Evolutionary conservation across 257 asterid genomes (phyloP).

Genomic region (Gentiana macrophylla): DNA sequence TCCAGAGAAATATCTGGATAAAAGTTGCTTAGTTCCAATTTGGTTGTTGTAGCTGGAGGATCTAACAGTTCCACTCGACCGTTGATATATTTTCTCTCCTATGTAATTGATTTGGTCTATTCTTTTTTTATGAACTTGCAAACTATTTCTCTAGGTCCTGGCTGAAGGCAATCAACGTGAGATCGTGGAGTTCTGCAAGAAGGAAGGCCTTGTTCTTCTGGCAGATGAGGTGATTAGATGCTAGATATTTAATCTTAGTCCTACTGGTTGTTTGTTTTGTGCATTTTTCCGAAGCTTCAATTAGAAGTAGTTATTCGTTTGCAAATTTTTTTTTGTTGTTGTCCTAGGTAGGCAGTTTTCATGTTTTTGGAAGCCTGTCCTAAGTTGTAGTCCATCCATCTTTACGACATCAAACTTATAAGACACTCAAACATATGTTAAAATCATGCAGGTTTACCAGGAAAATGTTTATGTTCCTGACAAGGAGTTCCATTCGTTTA

Average conservation of each 20-base stretch:
- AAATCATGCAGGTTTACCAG: slow-evolving; percentile 72
- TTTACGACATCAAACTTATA: too few relatives aligned
- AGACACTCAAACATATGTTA: neutral
- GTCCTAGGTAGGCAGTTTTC: neutral
- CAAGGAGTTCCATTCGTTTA: slow-evolving; percentile 87
- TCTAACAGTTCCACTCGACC: too few relatives aligned
- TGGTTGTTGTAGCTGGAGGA: neutral
- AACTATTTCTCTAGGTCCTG: slow-evolving; percentile 30
- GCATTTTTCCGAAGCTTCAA: neutral
- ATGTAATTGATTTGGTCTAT: neutral
- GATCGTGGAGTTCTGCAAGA: slow-evolving; percentile 92
- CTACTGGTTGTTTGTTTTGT: slow-evolving; percentile 3
- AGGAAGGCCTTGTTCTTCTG: slow-evolving; percentile 93
- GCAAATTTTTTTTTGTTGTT: neutral
- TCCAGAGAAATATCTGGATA: too few relatives aligned
- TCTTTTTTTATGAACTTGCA: neutral
- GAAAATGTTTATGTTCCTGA: slow-evolving; percentile 91
- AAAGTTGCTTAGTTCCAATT: too few relatives aligned
- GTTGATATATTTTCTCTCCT: neutral
- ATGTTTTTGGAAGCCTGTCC: neutral
- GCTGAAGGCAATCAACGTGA: slow-evolving; percentile 59
- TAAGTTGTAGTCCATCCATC: too few relatives aligned
- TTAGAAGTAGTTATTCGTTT: neutral
- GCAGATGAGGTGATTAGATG: slow-evolving; percentile 77
- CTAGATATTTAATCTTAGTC: neutral